Evolutionary conservation across 2,329 filamentous ascomycete species (phyloP).

Genomic region (Nemania abortiva): DNA sequence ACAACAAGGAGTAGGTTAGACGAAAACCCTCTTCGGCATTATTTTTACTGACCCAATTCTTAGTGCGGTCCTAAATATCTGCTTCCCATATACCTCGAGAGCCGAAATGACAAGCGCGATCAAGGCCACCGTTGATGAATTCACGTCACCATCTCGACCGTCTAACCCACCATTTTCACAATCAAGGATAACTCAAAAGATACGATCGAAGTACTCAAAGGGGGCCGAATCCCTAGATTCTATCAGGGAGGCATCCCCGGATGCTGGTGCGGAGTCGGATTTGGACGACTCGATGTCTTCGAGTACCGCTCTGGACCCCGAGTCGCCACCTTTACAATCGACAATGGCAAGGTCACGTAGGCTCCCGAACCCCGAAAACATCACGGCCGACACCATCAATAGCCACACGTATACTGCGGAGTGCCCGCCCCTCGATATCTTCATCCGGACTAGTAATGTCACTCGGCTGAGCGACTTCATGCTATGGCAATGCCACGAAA

Average conservation of each 20-base stretch:
- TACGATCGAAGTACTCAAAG: constrained; percentile 75
- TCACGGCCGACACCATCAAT: constrained; percentile 84
- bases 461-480: constrained; percentile 96
- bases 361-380: constrained; percentile 82
- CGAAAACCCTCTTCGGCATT: background rate
- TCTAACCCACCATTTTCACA: constrained; percentile 84
- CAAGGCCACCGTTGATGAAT: constrained; percentile 87
- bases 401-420: constrained; percentile 89
- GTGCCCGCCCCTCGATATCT: constrained; percentile 88
- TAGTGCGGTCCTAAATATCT: constrained; percentile 83
- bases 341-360: constrained; percentile 54
- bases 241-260: constrained; percentile 62
- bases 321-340: constrained; percentile 61
- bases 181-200: constrained; percentile 86
- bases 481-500: constrained; percentile 97
- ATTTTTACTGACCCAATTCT: constrained; percentile 15
- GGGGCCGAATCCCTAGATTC: constrained; percentile 61
- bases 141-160: constrained; percentile 76
- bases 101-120: constrained; percentile 95
- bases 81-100: constrained; percentile 96
- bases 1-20: constrained; percentile 77
- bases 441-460: constrained; percentile 93
- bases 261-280: constrained; percentile 62
- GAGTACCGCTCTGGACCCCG: constrained; percentile 69
- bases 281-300: constrained; percentile 69